Evolutionary conservation across 331 rosid genomes (phyloP).

Genomic region (Acacia concinna): DNA sequence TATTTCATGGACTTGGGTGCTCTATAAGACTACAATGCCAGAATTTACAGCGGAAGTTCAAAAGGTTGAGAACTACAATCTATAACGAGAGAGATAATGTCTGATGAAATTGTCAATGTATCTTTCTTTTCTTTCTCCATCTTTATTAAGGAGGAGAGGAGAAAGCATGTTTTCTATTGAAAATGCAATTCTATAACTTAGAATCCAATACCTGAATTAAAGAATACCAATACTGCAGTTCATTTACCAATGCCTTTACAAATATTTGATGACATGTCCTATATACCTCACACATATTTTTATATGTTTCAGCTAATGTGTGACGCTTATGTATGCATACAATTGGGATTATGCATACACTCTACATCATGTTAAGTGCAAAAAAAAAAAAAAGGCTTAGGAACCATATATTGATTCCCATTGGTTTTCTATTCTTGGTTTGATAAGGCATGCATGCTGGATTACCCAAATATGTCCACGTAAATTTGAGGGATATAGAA

Average conservation of each 20-base stretch:
- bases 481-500: constrained; percentile 85
- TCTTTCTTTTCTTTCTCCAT: not conserved
- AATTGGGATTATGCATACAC: not conserved
- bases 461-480: constrained; percentile 81
- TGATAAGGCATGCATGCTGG: constrained; percentile 86
- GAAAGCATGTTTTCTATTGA: not conserved
- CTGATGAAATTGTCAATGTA: not conserved
- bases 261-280: not conserved
- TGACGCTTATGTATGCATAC: not conserved
- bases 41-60: not conserved
- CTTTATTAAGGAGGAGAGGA: not conserved
- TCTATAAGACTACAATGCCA: too few relatives aligned
- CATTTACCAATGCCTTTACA: not conserved
- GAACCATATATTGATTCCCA: constrained; percentile 20
- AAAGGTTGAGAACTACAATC: not conserved
- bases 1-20: not conserved
- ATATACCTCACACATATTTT: not conserved
- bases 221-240: not conserved
- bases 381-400: not conserved
- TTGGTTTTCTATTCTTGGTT: constrained; percentile 7
- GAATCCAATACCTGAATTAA: not conserved
- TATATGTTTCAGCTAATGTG: not conserved
- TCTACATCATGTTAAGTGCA: not conserved
- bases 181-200: not conserved
- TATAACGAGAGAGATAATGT: not conserved